Evolutionary conservation across 768 basidiomycete species (phyloP).

Genomic region (Leccinellum luteum): DNA sequence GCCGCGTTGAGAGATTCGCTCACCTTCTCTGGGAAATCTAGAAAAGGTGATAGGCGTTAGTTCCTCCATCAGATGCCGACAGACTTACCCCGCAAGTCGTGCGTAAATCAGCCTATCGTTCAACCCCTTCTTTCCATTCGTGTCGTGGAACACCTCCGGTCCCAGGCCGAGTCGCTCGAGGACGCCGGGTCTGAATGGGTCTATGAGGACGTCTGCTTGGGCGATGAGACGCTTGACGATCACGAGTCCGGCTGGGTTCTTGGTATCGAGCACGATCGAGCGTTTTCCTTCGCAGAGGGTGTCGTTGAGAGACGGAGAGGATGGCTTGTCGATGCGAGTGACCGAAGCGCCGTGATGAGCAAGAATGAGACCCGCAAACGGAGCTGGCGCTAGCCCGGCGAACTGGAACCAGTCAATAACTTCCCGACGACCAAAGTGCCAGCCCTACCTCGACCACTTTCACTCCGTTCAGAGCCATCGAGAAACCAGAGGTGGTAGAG

Average conservation of each 20-base stretch:
- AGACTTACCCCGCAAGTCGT: constrained; percentile 66
- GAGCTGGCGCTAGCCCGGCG: constrained; percentile 79
- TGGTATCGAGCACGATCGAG: constrained; percentile 69
- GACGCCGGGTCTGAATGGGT: constrained; percentile 82
- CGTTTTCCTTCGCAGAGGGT: constrained; percentile 71
- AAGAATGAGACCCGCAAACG: constrained; percentile 74
- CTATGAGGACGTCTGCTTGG: constrained; percentile 76
- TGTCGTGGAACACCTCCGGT: constrained; percentile 68
- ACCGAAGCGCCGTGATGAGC: constrained; percentile 81
- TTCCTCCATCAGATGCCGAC: not conserved
- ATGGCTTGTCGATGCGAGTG: constrained; percentile 68
- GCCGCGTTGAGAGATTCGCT: constrained; percentile 5
- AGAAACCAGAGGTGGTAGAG: not conserved
- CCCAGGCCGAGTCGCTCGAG: constrained; percentile 76
- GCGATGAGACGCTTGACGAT: constrained; percentile 56
- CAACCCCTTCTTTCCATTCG: constrained; percentile 40
- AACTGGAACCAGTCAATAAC: constrained; percentile 45
- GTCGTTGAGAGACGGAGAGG: constrained; percentile 39
- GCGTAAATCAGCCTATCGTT: constrained; percentile 71
- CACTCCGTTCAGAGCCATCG: constrained; percentile 49
- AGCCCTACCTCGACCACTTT: constrained; percentile 49
- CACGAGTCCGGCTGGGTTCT: constrained; percentile 54
- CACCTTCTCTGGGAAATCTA: constrained; percentile 66
- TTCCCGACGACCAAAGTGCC: not conserved
- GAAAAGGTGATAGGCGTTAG: not conserved